Evolutionary conservation across 176 grass and related monocot species (phyloP).

Genomic region (Tuctoria greenei): DNA sequence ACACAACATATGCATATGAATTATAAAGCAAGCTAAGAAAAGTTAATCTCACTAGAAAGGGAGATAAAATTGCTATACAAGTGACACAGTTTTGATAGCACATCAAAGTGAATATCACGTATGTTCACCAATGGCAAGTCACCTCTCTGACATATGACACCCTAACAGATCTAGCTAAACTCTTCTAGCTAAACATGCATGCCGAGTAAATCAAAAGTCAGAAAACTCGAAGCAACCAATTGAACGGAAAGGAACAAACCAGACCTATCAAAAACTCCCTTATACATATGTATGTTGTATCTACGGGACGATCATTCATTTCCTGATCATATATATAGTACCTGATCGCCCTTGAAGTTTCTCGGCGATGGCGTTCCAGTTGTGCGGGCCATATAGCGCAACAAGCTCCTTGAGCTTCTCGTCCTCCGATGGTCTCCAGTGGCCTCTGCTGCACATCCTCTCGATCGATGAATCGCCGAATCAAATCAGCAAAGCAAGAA

Average conservation of each 20-base stretch:
- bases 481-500: neutral
- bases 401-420: conserved; percentile 88
- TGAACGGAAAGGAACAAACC: conserved; percentile 4
- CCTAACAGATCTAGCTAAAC: conserved; percentile 61
- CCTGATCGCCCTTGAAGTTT: conserved; percentile 97
- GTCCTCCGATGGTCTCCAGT: conserved; percentile 90
- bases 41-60: neutral
- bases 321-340: conserved; percentile 18
- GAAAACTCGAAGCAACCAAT: conserved; percentile 29
- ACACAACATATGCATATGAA: conserved; percentile 25
- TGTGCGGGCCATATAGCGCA: conserved; percentile 68
- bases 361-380: conserved; percentile 91
- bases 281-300: neutral
- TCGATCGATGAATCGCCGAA: conserved; percentile 22
- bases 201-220: conserved; percentile 26
- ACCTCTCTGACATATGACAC: conserved; percentile 49
- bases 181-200: conserved; percentile 23
- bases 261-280: neutral
- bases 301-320: neutral
- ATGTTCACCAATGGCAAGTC: conserved; percentile 8
- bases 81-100: conserved; percentile 42
- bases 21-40: conserved; percentile 51
- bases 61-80: conserved; percentile 43
- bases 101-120: conserved; percentile 36
- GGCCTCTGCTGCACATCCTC: conserved; percentile 87